Conservation (phyloP, 441 rosid species). For the Euphorbia schlechtendalii region DNA sequence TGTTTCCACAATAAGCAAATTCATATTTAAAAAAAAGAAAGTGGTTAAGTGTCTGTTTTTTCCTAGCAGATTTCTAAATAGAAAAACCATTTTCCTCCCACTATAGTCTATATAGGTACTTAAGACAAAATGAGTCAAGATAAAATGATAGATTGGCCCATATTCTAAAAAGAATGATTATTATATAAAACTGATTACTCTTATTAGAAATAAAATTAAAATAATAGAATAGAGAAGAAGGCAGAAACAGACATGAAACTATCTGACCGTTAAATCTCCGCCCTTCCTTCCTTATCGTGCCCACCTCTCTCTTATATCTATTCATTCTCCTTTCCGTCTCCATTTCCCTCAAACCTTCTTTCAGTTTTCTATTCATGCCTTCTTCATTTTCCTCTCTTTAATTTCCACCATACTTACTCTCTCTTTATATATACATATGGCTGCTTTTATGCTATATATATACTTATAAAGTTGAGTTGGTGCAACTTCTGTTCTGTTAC, state of each 20-base stretch:
- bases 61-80: too few relatives aligned
- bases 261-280: conserved; percentile 79
- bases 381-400: conserved; percentile 14
- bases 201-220: too few relatives aligned
- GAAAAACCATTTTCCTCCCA: too few relatives aligned
- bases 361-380: conserved; percentile 9
- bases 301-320: conserved; percentile 20
- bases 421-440: background rate
- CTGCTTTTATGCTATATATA: background rate
- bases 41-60: too few relatives aligned
- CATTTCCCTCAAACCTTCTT: conserved; percentile 17
- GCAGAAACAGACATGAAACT: conserved; percentile 53
- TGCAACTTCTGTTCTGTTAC: background rate
- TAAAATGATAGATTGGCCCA: too few relatives aligned
- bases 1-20: too few relatives aligned
- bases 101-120: too few relatives aligned
- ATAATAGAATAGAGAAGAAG: background rate
- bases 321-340: conserved; percentile 19
- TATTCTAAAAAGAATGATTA: too few relatives aligned
- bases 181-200: too few relatives aligned
- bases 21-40: too few relatives aligned
- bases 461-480: background rate
- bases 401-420: background rate
- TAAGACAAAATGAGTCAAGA: too few relatives aligned
- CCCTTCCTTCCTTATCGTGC: conserved; percentile 99